Conservation (phyloP, 1,284 basidiomycete genomes). For the Ceratobasidium sp. region DNA sequence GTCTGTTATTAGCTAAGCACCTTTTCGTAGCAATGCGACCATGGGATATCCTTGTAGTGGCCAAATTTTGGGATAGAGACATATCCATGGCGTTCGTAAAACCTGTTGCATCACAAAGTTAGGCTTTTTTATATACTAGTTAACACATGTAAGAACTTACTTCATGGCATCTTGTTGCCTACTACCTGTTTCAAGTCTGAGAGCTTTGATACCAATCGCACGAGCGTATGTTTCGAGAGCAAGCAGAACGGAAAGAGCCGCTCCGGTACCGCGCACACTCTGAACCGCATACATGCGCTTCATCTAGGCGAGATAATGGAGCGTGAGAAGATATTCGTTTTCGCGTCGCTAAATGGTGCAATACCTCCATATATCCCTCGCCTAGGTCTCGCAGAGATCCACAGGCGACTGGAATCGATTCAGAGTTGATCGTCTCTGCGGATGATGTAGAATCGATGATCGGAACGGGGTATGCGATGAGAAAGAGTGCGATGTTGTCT, state of each 20-base stretch:
- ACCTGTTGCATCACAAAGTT: neutral
- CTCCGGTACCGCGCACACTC: constrained; percentile 27
- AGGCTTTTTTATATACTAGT: neutral
- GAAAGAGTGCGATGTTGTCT: constrained; percentile 40
- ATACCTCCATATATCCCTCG: constrained; percentile 43
- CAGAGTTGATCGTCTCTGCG: neutral
- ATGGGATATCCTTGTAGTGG: constrained; percentile 30
- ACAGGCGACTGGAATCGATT: constrained; percentile 31
- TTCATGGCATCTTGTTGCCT: constrained; percentile 30
- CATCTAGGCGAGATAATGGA: neutral
- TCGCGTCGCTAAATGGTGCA: neutral
- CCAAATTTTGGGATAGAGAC: constrained; percentile 23
- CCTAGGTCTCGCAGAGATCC: constrained; percentile 29
- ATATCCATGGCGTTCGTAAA: constrained; percentile 36
- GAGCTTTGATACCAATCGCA: constrained; percentile 15
- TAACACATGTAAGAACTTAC: neutral
- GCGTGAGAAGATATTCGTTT: constrained; percentile 10
- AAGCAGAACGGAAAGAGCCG: constrained; percentile 18
- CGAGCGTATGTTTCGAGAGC: constrained; percentile 32
- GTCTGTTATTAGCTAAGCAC: neutral
- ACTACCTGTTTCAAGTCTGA: constrained; percentile 26
- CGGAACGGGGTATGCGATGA: constrained; percentile 31
- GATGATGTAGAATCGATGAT: neutral
- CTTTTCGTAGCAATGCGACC: constrained; percentile 40
- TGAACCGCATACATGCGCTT: constrained; percentile 43